Percentiles rank a stretch among this genome's conserved stretches.
Conservation (phyloP, 495 filamentous ascomycete species). For the Trichoderma orchidacearum region DNA sequence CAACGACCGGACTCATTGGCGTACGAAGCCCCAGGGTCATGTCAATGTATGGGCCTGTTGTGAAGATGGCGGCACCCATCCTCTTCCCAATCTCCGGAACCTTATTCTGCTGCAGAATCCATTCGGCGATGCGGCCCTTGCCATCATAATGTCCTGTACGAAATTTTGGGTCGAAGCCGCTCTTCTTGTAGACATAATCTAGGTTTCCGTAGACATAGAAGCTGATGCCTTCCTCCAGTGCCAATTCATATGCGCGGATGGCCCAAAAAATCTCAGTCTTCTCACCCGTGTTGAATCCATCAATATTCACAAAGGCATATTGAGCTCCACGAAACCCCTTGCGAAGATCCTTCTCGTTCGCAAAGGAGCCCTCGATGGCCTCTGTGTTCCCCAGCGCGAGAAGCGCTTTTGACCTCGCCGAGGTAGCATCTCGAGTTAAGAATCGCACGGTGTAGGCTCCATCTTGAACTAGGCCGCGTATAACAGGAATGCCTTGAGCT, state of each 20-base stretch:
- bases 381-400: slow-evolving; percentile 24
- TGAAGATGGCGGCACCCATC: slow-evolving; percentile 37
- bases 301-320: slow-evolving; percentile 39
- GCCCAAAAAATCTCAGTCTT: slow-evolving; percentile 41
- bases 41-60: slow-evolving; percentile 41
- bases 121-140: slow-evolving; percentile 40
- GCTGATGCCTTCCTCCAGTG: slow-evolving; percentile 31
- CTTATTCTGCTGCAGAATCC: slow-evolving; percentile 27
- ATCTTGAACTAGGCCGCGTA: slow-evolving; percentile 28
- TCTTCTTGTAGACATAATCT: slow-evolving; percentile 31
- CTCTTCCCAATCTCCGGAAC: slow-evolving; percentile 7
- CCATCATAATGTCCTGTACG: slow-evolving; percentile 39
- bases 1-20: slow-evolving; percentile 21
- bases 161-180: slow-evolving; percentile 29
- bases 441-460: slow-evolving; percentile 28
- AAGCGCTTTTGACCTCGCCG: slow-evolving; percentile 24
- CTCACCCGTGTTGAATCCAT: slow-evolving; percentile 39
- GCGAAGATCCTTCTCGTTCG: slow-evolving; percentile 29
- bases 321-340: slow-evolving; percentile 27
- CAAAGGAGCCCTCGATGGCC: slow-evolving; percentile 30
- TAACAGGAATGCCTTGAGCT: slow-evolving; percentile 38
- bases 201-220: slow-evolving; percentile 39
- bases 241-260: slow-evolving; percentile 40
- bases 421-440: slow-evolving; percentile 31
- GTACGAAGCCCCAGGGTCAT: slow-evolving; percentile 26